These are phyloP conservation scores for Macadamia integrifolia DNA, from an alignment of 164 flowering plant species.

Conservation along the genomic window DNA sequence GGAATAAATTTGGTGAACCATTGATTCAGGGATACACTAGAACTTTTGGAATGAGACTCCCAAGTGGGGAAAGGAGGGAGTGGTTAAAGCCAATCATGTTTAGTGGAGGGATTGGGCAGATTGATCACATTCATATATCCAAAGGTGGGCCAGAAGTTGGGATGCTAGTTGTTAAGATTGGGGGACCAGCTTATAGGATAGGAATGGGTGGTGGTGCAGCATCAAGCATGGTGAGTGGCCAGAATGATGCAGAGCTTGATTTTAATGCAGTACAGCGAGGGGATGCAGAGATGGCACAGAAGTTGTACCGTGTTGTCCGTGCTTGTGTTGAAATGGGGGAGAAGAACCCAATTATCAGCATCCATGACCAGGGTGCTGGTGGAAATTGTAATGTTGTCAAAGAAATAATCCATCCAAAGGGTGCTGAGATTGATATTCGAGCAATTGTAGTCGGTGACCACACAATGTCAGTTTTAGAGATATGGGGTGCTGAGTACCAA, in stretches of 20 bases:
- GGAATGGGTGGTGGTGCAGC: constrained; percentile 99
- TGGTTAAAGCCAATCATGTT: constrained; percentile 98
- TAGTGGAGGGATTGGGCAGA: constrained; percentile 92
- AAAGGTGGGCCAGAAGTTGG: constrained; percentile 94
- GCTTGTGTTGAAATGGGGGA: constrained; percentile 91
- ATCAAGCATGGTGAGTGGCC: constrained; percentile 98
- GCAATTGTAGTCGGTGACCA: constrained; percentile 87
- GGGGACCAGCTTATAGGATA: constrained; percentile 96
- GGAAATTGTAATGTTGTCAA: constrained; percentile 97
- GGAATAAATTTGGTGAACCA: constrained; percentile 96
- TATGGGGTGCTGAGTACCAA: constrained; percentile 98
- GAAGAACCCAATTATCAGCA: constrained; percentile 84
- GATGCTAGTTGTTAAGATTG: constrained; percentile 91
- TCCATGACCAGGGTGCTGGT: constrained; percentile 97
- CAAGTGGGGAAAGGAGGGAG: constrained; percentile 83
- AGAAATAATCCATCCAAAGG: constrained; percentile 89
- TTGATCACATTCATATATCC: constrained; percentile 74
- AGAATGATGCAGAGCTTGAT: constrained; percentile 91
- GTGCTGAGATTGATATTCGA: constrained; percentile 85
- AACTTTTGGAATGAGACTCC: constrained; percentile 93
- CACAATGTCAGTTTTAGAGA: constrained; percentile 92
- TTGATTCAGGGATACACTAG: constrained; percentile 89
- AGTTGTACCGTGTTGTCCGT: constrained; percentile 85
- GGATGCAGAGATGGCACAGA: constrained; percentile 98
- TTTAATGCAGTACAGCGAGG: constrained; percentile 97